These are phyloP conservation scores for Aphanoascus verrucosus DNA, from an alignment of 2,329 filamentous ascomycete species.

Conservation along the genomic window DNA sequence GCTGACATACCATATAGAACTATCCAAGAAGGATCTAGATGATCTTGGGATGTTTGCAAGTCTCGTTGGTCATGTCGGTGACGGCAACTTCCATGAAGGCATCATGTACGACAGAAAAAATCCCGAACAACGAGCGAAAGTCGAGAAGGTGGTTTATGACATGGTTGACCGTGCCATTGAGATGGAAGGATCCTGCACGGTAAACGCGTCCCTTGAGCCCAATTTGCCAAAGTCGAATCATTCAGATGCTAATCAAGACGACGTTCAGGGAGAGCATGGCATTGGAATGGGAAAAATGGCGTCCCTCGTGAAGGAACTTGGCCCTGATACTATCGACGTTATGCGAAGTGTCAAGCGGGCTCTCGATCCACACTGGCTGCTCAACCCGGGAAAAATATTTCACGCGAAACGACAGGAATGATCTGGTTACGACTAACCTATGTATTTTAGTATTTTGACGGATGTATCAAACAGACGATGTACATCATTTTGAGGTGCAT, in stretches of 20 bases:
- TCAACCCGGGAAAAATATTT: slow-evolving; percentile 91
- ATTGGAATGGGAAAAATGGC: slow-evolving; percentile 80
- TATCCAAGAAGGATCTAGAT: slow-evolving; percentile 82
- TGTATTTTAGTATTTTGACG: background rate
- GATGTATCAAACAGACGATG: no score
- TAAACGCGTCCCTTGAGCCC: slow-evolving; percentile 20
- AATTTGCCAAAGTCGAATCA: background rate
- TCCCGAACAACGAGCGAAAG: slow-evolving; percentile 58
- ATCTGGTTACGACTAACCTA: background rate
- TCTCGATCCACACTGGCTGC: slow-evolving; percentile 73
- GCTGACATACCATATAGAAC: slow-evolving; percentile 42
- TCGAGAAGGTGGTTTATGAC: slow-evolving; percentile 71
- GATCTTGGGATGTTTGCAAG: slow-evolving; percentile 76
- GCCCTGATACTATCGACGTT: slow-evolving; percentile 65
- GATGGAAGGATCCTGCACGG: slow-evolving; percentile 86
- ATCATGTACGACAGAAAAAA: slow-evolving; percentile 74
- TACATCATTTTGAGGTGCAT: no score
- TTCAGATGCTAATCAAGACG: background rate
- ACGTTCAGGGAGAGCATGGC: slow-evolving; percentile 61
- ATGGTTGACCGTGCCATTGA: slow-evolving; percentile 86
- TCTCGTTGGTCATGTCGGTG: slow-evolving; percentile 80
- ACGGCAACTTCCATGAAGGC: slow-evolving; percentile 89
- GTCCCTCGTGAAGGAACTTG: slow-evolving; percentile 66
- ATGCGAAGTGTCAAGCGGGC: slow-evolving; percentile 79
- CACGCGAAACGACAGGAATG: slow-evolving; percentile 40